Conservation (phyloP, 805 yeast genomes). For the Hanseniaspora hatyaiensis region DNA sequence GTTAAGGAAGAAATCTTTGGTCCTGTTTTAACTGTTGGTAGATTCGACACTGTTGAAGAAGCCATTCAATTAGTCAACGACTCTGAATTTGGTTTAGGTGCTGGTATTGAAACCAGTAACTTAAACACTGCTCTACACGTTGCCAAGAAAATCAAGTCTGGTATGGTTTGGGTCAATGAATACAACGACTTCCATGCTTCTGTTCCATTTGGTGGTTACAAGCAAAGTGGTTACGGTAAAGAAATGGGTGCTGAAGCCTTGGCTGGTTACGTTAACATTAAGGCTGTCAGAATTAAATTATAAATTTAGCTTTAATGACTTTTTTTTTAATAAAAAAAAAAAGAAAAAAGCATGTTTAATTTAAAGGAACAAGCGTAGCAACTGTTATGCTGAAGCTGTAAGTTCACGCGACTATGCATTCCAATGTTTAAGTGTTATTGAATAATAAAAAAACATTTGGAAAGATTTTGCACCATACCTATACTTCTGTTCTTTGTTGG, state of each 20-base stretch:
- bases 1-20: conserved; percentile 70
- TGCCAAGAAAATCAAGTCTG: conserved; percentile 55
- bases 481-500: too few relatives aligned
- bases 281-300: conserved; percentile 55
- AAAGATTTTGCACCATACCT: too few relatives aligned
- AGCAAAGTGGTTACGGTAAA: conserved; percentile 73
- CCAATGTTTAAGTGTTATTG: too few relatives aligned
- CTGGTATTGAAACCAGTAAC: conserved; percentile 62
- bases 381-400: too few relatives aligned
- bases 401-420: too few relatives aligned
- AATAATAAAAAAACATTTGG: too few relatives aligned
- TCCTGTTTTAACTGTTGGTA: conserved; percentile 61
- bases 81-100: conserved; percentile 67
- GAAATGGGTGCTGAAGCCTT: conserved; percentile 75
- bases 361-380: too few relatives aligned
- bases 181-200: conserved; percentile 64
- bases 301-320: conserved; percentile 23
- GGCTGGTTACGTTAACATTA: conserved; percentile 62
- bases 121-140: conserved; percentile 52
- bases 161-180: conserved; percentile 72
- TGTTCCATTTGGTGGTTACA: conserved; percentile 75
- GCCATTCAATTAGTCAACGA: conserved; percentile 56
- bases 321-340: conserved; percentile 38
- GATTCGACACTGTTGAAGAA: conserved; percentile 57
- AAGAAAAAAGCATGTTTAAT: conserved; percentile 54